Evolutionary conservation across 345 rosid species (phyloP), one percentile per base, ranked within the genome.

Genomic region (Streptanthus diversifolius): DNA sequence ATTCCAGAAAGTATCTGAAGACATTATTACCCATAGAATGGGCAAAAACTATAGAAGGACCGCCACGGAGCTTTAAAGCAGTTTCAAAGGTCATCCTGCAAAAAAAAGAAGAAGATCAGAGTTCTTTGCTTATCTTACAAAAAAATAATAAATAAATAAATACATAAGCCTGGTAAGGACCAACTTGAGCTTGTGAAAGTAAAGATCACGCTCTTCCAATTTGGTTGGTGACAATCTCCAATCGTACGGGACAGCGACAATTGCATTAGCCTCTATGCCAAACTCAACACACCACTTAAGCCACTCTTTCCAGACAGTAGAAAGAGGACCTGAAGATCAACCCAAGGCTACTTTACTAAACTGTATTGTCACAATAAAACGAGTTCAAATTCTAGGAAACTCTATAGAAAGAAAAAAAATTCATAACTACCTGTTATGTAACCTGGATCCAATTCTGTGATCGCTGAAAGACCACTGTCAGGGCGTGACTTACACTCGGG

Each of bases 281-380:
- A 95, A 91, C 83, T 91, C 91, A 72, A 95, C 84, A 81, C 99
- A 95, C 99, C 99, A 95, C 80, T 87, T 91, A 67, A 95, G 82
- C 98, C 99, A 95, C 48, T 95, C 97, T 84, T 95, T 95, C 99
- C 99, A 95, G 51, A 95, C 95, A 0, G 99, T 89, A 48, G 97
- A 95, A 53, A 95, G 93, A 21, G 98, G 95, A 83, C 99, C 99
- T 95, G 79, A 51, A 74, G 59, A 72, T 44, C 71, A 77, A 55
- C 39, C 47, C 27, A 60, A 12, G 40, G 56, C 56, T 43, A 30
- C 12, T 43, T 57, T 39, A 36, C 55, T 57, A 15, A 59, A 66
- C 36, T 47, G 7, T 17, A 25, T 0, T 8, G 56, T 65, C 30
- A 63, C 70, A 68, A 41, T 12, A 64, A 52, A 68, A 61, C 39